Percentiles rank a stretch among this genome's conserved stretches.
Conservation (phyloP, 2,329 filamentous ascomycete species). For the Hypoxylon sp. region DNA sequence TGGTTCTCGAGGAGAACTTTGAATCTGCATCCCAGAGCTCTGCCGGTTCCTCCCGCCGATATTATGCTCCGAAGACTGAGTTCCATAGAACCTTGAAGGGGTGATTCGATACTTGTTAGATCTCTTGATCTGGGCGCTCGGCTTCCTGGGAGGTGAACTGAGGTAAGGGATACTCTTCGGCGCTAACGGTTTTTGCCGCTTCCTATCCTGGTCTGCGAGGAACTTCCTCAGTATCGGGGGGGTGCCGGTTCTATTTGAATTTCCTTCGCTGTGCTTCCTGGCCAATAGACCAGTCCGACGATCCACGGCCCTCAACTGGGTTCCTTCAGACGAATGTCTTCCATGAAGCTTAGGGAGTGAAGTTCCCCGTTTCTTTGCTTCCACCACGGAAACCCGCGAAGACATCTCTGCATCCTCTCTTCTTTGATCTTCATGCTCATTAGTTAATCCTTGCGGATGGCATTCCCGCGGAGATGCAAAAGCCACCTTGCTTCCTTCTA, state of each 20-base stretch:
- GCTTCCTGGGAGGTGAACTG: constrained; percentile 15
- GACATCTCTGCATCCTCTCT: background rate
- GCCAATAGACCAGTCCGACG: background rate
- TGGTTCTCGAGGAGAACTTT: background rate
- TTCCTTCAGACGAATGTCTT: background rate
- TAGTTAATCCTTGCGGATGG: background rate
- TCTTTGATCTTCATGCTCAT: background rate
- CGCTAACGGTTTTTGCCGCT: constrained; percentile 17
- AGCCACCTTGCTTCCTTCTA: background rate
- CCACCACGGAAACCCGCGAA: background rate
- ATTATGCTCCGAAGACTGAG: background rate
- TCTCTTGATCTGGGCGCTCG: constrained; percentile 3
- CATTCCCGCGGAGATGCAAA: background rate
- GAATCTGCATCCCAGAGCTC: constrained; percentile 3
- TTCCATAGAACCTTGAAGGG: constrained; percentile 32
- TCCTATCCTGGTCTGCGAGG: constrained; percentile 20
- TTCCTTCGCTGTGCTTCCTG: background rate
- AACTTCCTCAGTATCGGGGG: background rate
- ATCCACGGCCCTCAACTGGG: background rate
- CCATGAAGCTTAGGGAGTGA: background rate
- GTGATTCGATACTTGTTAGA: constrained; percentile 25
- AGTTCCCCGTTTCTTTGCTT: background rate
- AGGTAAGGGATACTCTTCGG: constrained; percentile 13
- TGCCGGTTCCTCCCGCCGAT: background rate
- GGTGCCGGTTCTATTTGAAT: constrained; percentile 1